Conservation (phyloP, 768 basidiomycete species). For the Floccularia luteovirens region DNA sequence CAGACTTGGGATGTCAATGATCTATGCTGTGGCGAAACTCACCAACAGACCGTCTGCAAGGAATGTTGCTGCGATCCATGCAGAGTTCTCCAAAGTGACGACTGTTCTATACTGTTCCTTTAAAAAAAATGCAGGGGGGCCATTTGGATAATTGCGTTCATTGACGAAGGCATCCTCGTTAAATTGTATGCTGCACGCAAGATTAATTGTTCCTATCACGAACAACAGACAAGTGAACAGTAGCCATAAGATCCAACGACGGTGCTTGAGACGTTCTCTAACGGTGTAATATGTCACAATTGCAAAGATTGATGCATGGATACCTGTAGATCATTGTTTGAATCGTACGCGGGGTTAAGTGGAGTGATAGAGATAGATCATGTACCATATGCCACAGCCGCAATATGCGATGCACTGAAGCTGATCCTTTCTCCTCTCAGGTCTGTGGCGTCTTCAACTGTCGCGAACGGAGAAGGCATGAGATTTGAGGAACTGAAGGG, state of each 20-base stretch:
- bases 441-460: no score
- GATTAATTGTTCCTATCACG: slow-evolving; percentile 8
- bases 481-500: no score
- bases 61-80: slow-evolving; percentile 20
- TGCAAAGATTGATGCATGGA: background rate
- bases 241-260: slow-evolving; percentile 3
- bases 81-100: slow-evolving; percentile 10
- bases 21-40: slow-evolving; percentile 6
- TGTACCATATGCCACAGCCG: no score
- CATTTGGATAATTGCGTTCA: slow-evolving; percentile 9
- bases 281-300: background rate
- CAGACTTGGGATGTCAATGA: background rate
- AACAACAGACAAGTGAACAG: slow-evolving; percentile 6
- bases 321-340: no score
- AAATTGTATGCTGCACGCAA: slow-evolving; percentile 7
- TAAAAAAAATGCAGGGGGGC: slow-evolving; percentile 9
- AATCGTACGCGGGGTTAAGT: no score
- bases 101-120: slow-evolving; percentile 12
- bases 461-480: no score
- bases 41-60: slow-evolving; percentile 29
- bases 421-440: no score
- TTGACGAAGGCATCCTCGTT: slow-evolving; percentile 11
- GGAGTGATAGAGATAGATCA: no score
- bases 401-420: no score
- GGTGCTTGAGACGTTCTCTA: background rate